These are phyloP conservation scores for Alloteropsis semialata DNA, from an alignment of 176 grass and related monocot genomes.

Conservation along the genomic window DNA sequence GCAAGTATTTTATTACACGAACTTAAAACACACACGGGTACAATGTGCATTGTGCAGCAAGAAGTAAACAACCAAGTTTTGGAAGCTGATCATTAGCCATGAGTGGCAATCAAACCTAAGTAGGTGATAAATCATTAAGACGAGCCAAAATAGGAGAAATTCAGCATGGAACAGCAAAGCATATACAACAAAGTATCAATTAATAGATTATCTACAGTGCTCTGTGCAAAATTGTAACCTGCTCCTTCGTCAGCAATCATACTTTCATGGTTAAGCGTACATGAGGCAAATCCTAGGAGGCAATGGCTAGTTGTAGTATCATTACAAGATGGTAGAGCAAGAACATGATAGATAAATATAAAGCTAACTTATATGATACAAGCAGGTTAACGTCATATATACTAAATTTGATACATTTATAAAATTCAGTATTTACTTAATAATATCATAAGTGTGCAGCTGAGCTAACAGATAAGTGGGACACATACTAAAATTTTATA, in stretches of 20 bases:
- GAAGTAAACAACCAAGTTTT: constrained; percentile 19
- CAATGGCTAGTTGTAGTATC: background rate
- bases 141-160: background rate
- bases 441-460: background rate
- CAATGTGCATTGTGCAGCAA: background rate
- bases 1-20: constrained; percentile 34
- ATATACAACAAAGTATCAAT: background rate
- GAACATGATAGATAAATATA: background rate
- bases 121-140: background rate
- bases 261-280: background rate
- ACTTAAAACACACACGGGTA: constrained; percentile 34
- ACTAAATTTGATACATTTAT: background rate
- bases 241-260: background rate
- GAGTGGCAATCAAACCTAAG: constrained; percentile 20
- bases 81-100: background rate
- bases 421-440: background rate
- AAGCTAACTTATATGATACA: background rate
- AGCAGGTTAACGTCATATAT: background rate
- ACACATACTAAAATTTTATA: background rate
- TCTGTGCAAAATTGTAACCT: background rate
- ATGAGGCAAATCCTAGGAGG: background rate
- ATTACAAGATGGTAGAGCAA: constrained; percentile 1
- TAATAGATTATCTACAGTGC: background rate
- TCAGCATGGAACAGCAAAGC: background rate
- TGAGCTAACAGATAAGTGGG: background rate